phyloP scores from a whole-genome alignment of 805 yeast species.

The Candida michaelii region DNA sequence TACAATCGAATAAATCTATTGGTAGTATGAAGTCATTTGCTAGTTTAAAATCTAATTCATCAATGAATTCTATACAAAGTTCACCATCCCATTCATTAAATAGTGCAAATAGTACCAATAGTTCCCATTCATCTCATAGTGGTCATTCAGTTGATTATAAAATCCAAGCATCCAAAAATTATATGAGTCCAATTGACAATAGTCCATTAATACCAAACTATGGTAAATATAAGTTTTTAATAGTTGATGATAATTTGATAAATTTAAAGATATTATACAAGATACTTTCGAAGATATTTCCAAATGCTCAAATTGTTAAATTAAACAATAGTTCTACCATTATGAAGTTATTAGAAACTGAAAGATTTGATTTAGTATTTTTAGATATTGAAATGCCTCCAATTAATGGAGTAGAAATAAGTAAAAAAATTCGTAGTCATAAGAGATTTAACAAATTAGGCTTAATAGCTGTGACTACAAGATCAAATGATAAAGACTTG shows the following conservation, averaged over 20 bases:
- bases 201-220: slow-evolving; percentile 19
- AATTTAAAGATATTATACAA: slow-evolving; percentile 37
- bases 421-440: slow-evolving; percentile 19
- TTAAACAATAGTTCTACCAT: slow-evolving; percentile 33
- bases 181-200: slow-evolving; percentile 15
- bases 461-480: slow-evolving; percentile 43
- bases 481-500: slow-evolving; percentile 27
- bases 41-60: slow-evolving; percentile 1
- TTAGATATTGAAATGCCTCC: slow-evolving; percentile 48
- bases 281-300: slow-evolving; percentile 34
- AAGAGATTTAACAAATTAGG: slow-evolving; percentile 23
- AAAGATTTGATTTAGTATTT: slow-evolving; percentile 32
- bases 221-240: slow-evolving; percentile 20
- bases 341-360: slow-evolving; percentile 16
- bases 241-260: slow-evolving; percentile 45
- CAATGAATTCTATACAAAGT: slow-evolving; percentile 2
- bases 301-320: slow-evolving; percentile 27
- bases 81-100: slow-evolving; percentile 5
- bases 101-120: slow-evolving; percentile 9
- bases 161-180: slow-evolving; percentile 10
- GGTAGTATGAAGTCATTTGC: slow-evolving; percentile 7
- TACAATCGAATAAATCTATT: slow-evolving; percentile 11
- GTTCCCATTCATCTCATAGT: slow-evolving; percentile 1
- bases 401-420: slow-evolving; percentile 39
- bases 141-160: slow-evolving; percentile 11